Evolutionary conservation across 2,329 filamentous ascomycete species (phyloP), one percentile per base, ranked within the genome.

Genomic region (Escovopsis weberi): DNA sequence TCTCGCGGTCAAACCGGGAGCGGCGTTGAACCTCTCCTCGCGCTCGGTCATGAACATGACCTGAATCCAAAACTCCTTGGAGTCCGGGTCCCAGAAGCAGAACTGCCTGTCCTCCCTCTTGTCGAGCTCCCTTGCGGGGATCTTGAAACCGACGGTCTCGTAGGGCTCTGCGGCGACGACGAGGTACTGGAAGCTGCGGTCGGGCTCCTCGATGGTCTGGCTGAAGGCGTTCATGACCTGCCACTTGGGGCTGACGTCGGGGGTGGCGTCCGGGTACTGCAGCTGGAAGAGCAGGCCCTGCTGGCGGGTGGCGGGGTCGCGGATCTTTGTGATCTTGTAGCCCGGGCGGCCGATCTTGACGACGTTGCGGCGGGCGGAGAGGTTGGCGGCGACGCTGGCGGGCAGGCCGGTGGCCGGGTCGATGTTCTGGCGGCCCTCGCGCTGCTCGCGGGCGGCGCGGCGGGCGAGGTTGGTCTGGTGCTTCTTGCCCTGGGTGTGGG

Each of bases 211-310:
- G 42, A 95, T 71, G 62, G 84, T 87, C 73, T 98, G 91, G 64
- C 94, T 86, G 60, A 87, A 98, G 12, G 91, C 89, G 60, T 86
- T 94, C 87, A 96, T 96, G 63, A 98, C 94, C 50, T 93, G 80
- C 58, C 94, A 86, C 52, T 86, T 80, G 37, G 91, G 91, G 50
- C 74, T 68, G 4, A 83, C 75, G 44, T 80, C 85, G 6, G 74
- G 72, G 9, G 76, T 77, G 49, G 94, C 89, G 65, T 96, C 88
- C 6, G 91, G 88, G 60, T 91, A 96, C 63, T 94, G 85, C 51
- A 98, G 71, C 66, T 96, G 89, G 64, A 96, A 96, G n/a, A 96
- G 69, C 53, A 98, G 60, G 0, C 91, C 91, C 52, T 88, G 76
- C 66, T 98, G 91, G 35, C 85, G 70, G 43, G 87, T 93, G 51